phyloP scores from a whole-genome alignment of 1,284 basidiomycete species.

The Sphagnurus paluster region DNA sequence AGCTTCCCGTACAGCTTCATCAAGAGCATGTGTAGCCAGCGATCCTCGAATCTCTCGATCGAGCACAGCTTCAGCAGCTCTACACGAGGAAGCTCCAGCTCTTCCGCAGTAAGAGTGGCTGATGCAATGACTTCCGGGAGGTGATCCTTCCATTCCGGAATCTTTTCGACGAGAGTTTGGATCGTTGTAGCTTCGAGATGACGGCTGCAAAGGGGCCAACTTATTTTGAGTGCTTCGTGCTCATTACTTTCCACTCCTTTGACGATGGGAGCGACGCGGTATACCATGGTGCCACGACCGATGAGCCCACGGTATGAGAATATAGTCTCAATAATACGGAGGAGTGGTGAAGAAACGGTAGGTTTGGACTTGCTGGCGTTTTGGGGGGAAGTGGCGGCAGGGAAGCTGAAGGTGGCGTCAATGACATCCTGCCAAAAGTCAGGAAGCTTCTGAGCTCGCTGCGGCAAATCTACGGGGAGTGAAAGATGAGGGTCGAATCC shows the following conservation, averaged over 20 bases:
- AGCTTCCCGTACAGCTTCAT: too few relatives aligned
- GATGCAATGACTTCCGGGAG: constrained; percentile 11
- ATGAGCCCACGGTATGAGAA: constrained; percentile 12
- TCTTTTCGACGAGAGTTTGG: not conserved
- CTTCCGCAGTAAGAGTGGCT: constrained; percentile 2
- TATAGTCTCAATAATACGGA: constrained; percentile 3
- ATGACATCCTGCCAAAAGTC: constrained; percentile 4
- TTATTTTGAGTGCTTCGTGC: constrained; percentile 9
- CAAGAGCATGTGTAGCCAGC: too few relatives aligned
- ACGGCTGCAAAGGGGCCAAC: constrained; percentile 9
- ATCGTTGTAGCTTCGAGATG: constrained; percentile 3
- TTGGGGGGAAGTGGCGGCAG: not conserved
- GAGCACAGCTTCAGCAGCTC: constrained; percentile 1
- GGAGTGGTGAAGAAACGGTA: too few relatives aligned
- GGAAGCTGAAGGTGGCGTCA: not conserved
- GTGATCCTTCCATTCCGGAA: constrained; percentile 9
- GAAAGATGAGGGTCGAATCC: constrained; percentile 9
- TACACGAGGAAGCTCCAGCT: constrained; percentile 9
- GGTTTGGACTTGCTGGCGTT: not conserved
- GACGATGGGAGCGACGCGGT: constrained; percentile 3
- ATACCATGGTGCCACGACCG: constrained; percentile 17
- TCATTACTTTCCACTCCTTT: not conserved
- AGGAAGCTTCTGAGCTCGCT: not conserved
- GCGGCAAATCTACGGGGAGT: not conserved
- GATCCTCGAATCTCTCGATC: not conserved